Base-by-base conservation (phyloP, 306 rosid genomes). In the Quercus ilex region DNA sequence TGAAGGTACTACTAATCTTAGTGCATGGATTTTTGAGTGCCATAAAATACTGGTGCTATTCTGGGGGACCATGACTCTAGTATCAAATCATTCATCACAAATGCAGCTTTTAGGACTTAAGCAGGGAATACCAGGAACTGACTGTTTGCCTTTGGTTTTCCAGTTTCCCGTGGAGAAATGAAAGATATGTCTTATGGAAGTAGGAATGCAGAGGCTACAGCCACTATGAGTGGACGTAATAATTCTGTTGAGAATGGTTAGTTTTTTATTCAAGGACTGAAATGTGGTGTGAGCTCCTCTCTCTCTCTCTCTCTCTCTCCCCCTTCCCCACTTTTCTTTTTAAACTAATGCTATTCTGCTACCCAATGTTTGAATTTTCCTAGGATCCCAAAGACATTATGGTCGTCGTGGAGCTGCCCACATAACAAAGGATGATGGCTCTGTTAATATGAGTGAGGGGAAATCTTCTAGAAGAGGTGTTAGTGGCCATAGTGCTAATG, bases 381-480 rank as follows among this genome's bases (percentile, higher is more conserved):
- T 73, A 95, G 99, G 96, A 80, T 82, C 94, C 53, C 87, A 80
- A 7, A 86, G 88, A 79, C 90, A 89, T 86, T 83, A 77, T 76
- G 85, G 87, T 78, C 99, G 92, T 15, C 97, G 90, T 20, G 98
- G 97, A 82, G 85, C 84, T 82, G 84, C 79, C 75, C 88, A 81
- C 74, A 43, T 15, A 35, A 83, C 38, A 74, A 92, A 90, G 89
- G 98, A 95, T 83, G 98, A 90, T 77, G 81, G 82, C 74, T 76
- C 90, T 68, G 85, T 76, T 52, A 87, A 83, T 80, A 60, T 69
- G 46, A 84, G 84, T 82, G 97, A 95, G 83, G 96, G 92, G 63
- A 95, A 93, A 79, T 80, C 88, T 52, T 87, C 97, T 53, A 93
- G 88, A 86, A 93, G 87, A 85, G 90, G 89, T 82, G 89, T 60